These are phyloP conservation scores for Apostasia ramifera DNA, from an alignment of 106 monocot genomes.

Conservation along the genomic window DNA sequence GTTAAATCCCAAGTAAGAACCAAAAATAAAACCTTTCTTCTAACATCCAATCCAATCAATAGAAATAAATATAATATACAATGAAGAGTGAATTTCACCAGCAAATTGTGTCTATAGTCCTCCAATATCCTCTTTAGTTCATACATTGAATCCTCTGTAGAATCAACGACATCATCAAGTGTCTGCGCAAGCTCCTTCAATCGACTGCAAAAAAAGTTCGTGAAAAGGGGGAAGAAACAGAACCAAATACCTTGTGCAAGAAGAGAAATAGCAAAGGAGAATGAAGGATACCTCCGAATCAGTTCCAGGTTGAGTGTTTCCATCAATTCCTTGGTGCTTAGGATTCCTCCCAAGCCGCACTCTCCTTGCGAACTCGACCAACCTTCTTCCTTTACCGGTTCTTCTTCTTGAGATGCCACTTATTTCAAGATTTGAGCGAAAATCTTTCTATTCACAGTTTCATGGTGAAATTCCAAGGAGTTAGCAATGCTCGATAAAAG, in stretches of 20 bases:
- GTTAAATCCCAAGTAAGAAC: background rate
- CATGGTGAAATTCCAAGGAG: too few relatives aligned
- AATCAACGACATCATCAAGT: background rate
- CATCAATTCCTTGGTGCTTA: constrained; percentile 2
- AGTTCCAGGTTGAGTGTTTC: constrained; percentile 12
- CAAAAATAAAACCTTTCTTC: constrained; percentile 8
- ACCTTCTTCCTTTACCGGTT: too few relatives aligned
- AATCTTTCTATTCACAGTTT: too few relatives aligned
- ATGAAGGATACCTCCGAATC: constrained; percentile 17
- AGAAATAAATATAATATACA: background rate
- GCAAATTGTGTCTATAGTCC: constrained; percentile 15
- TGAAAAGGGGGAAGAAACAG: background rate
- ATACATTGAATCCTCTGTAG: background rate
- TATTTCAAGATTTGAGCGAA: background rate
- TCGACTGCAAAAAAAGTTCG: constrained; percentile 12
- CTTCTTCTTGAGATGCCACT: background rate
- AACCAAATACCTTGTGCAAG: too few relatives aligned
- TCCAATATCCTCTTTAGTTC: constrained; percentile 16
- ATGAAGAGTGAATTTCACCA: constrained; percentile 9
- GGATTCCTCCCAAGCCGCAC: constrained; percentile 24
- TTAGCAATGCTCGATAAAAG: too few relatives aligned
- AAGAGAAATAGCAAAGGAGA: background rate
- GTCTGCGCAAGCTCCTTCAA: constrained; percentile 19
- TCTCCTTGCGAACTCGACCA: background rate
- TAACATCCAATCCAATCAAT: constrained; percentile 3